phyloP scores from a whole-genome alignment of 2,329 filamentous ascomycete genomes.

The Claviceps paspali region DNA sequence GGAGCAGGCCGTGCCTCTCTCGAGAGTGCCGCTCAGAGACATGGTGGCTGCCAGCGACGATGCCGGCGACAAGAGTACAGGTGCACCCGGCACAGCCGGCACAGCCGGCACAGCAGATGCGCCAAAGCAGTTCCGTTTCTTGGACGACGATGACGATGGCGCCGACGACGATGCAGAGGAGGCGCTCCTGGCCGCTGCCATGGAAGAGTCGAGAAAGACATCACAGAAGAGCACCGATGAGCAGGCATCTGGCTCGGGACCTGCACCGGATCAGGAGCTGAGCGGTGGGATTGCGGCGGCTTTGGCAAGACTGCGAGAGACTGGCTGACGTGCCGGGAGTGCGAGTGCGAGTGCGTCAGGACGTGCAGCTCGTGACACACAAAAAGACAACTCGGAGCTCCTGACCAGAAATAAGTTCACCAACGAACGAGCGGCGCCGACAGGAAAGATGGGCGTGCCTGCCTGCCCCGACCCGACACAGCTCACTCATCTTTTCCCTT shows the following conservation, averaged over 20 bases:
- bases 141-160: conserved; percentile 22
- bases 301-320: conserved; percentile 40
- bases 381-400: too few relatives aligned
- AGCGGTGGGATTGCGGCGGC: conserved; percentile 45
- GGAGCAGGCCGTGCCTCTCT: conserved; percentile 25
- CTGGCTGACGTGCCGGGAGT: conserved; percentile 8
- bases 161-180: conserved; percentile 30
- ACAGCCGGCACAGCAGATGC: conserved; percentile 4
- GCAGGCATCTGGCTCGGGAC: conserved; percentile 6
- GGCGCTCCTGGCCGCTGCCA: conserved; percentile 27
- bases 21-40: conserved; percentile 25
- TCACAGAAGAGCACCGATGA: conserved; percentile 15
- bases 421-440: too few relatives aligned
- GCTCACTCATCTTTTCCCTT: too few relatives aligned
- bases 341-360: too few relatives aligned
- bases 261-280: conserved; percentile 18
- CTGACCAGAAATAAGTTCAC: too few relatives aligned
- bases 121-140: conserved; percentile 22
- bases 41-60: conserved; percentile 19
- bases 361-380: too few relatives aligned
- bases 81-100: conserved; percentile 3
- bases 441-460: too few relatives aligned
- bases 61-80: background rate
- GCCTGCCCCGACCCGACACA: too few relatives aligned
- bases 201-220: conserved; percentile 30